Evolutionary conservation across 208 protist genomes (phyloP), one percentile per base, ranked within the genome.

Genomic region (Crithidia expoeki): DNA sequence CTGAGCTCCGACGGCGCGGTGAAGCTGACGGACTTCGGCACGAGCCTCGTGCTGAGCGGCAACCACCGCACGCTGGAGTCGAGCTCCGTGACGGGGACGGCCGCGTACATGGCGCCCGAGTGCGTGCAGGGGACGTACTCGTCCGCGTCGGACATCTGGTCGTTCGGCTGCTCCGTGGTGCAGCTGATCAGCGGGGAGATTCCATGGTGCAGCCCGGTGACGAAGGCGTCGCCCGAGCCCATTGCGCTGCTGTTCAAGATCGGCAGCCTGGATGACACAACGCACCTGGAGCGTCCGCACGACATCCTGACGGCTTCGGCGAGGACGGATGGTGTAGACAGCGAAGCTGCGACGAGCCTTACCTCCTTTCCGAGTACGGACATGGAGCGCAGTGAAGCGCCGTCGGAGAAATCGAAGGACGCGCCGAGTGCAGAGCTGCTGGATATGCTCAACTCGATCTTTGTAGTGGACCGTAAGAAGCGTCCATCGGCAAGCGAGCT

Each of bases 21-120:
- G 14, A 86, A 89, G 70, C 69, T 95, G 40, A 91, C 83, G 10
- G 90, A 97, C 75, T 94, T 97, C 67, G 92, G 90, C 55, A 83
- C 81, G 19, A 86, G 80, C 53, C 74, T 80, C 32, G 78, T 88
- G 32, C 34, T 92, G 6, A 57, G 52, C 3, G 82, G 77, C 40
- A 69, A 68, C 28, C 36, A 23, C 21, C 67, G 56, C 25, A 80
- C 73, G 40, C 56, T 84, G 51, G 62, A 85, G 67, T 76, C 64
- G 16, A 34, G 12, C n/a, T 57, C 62, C n/a, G 81, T 93, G 51
- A 83, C 61, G 49, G 90, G 90, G 16, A 92, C 90, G n/a, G 80
- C 86, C 16, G 71, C n/a, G 36, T 93, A 93, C 79, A 87, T 95
- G 83, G 80, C 86, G 14, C 87, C 88, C 4, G 83, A 94, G 76